Percentiles rank a stretch among this genome's conserved stretches.
These are phyloP conservation scores for Colletotrichum eleusines DNA, from an alignment of 2,329 filamentous ascomycete species.

Conservation along the genomic window DNA sequence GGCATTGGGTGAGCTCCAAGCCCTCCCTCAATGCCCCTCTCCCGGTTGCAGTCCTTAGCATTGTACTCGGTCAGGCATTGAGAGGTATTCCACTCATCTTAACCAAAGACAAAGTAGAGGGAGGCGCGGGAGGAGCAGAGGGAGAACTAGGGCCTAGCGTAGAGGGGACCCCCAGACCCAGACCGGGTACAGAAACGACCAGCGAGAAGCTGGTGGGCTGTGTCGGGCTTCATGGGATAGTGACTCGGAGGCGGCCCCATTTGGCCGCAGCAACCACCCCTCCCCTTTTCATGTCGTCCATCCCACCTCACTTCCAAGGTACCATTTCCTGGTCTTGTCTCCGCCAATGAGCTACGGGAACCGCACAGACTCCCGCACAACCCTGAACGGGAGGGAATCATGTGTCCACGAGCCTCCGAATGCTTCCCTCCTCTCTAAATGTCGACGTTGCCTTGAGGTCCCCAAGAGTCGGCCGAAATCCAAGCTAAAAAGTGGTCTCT, in stretches of 20 bases:
- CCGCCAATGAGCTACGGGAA: slow-evolving; percentile 42
- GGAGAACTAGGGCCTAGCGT: slow-evolving; percentile 30
- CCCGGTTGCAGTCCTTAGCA: neutral
- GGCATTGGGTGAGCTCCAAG: neutral
- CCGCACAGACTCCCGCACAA: slow-evolving; percentile 45
- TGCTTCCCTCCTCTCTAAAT: slow-evolving; percentile 15
- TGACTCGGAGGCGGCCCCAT: slow-evolving; percentile 40
- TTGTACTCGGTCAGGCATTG: neutral
- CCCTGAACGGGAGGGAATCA: slow-evolving; percentile 38
- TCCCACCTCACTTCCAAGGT: slow-evolving; percentile 36
- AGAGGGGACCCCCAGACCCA: slow-evolving; percentile 10
- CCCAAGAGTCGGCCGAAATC: slow-evolving; percentile 27
- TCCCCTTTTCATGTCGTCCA: slow-evolving; percentile 34
- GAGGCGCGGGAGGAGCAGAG: slow-evolving; percentile 37
- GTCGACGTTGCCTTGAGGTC: neutral
- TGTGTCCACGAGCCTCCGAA: slow-evolving; percentile 35
- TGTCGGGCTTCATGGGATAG: slow-evolving; percentile 37
- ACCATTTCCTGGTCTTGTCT: slow-evolving; percentile 36
- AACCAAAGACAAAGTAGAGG: slow-evolving; percentile 22
- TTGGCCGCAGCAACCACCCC: slow-evolving; percentile 33
- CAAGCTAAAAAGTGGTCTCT: slow-evolving; percentile 38
- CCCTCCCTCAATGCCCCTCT: neutral
- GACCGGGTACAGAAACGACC: slow-evolving; percentile 24
- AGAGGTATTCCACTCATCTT: slow-evolving; percentile 27
- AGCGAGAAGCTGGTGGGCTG: slow-evolving; percentile 35